Evolutionary conservation across 225 moss, liverwort and hornwort species (phyloP).

Genomic region (Sphagnum contortum): DNA sequence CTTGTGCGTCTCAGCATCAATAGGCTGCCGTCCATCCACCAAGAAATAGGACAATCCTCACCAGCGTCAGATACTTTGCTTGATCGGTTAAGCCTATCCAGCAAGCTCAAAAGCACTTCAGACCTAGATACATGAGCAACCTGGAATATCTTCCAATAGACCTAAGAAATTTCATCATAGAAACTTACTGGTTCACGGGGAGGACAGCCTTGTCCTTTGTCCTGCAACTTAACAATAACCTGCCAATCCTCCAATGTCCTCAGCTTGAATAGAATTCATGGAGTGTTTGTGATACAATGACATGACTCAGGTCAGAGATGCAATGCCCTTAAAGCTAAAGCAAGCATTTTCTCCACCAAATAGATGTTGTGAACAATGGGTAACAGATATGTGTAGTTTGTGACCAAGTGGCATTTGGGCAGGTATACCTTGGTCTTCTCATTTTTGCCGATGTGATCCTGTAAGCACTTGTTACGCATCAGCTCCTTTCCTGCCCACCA

Average conservation of each 20-base stretch:
- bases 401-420: too few relatives aligned
- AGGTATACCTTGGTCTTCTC: slow-evolving; percentile 81
- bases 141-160: neutral
- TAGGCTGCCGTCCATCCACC: slow-evolving; percentile 33
- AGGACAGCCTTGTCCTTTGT: slow-evolving; percentile 59
- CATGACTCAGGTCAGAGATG: too few relatives aligned
- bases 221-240: slow-evolving; percentile 71
- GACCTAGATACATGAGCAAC: neutral
- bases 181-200: slow-evolving; percentile 61
- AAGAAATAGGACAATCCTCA: neutral
- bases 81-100: neutral
- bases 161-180: neutral
- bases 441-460: slow-evolving; percentile 69
- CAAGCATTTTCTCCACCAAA: too few relatives aligned
- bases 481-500: slow-evolving; percentile 99
- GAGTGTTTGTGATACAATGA: too few relatives aligned
- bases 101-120: too few relatives aligned
- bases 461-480: slow-evolving; percentile 54
- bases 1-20: slow-evolving; percentile 81
- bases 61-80: neutral
- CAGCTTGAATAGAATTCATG: too few relatives aligned
- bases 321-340: too few relatives aligned
- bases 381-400: too few relatives aligned
- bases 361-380: too few relatives aligned
- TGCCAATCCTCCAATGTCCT: slow-evolving; percentile 7